Percentiles rank a stretch among this genome's conserved stretches.
phyloP scores from a whole-genome alignment of 805 yeast genomes.

The Candida sithepensis region DNA sequence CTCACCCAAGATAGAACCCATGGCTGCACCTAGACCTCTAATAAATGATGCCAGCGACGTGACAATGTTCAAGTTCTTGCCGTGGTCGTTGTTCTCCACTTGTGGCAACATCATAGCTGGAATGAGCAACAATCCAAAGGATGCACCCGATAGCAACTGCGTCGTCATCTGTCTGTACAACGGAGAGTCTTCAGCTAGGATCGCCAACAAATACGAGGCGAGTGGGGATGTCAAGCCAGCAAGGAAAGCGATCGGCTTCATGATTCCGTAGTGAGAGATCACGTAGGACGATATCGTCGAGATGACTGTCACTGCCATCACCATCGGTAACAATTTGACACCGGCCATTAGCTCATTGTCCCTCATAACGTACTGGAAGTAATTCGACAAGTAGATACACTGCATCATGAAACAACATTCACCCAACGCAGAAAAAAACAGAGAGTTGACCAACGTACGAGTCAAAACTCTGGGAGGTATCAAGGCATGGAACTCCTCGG shows the following conservation, averaged over 20 bases:
- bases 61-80: constrained; percentile 38
- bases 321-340: constrained; percentile 41
- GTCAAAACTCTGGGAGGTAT: constrained; percentile 40
- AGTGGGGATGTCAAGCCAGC: constrained; percentile 40
- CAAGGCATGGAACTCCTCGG: constrained; percentile 35
- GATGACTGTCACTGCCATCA: constrained; percentile 39
- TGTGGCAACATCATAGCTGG: constrained; percentile 42
- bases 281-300: constrained; percentile 38
- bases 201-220: constrained; percentile 42
- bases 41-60: constrained; percentile 44
- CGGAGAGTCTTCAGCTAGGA: constrained; percentile 39
- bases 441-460: constrained; percentile 20
- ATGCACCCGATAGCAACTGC: constrained; percentile 44
- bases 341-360: constrained; percentile 46
- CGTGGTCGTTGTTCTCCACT: constrained; percentile 42
- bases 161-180: constrained; percentile 39
- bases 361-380: constrained; percentile 44
- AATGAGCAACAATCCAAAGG: constrained; percentile 47
- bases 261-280: constrained; percentile 34
- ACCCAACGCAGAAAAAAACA: constrained; percentile 22
- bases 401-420: constrained; percentile 40
- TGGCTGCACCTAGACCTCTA: constrained; percentile 46
- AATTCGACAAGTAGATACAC: constrained; percentile 38
- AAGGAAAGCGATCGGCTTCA: constrained; percentile 39
- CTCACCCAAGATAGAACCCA: constrained; percentile 43